Evolutionary conservation across 768 basidiomycete species (phyloP).

Genomic region (Gyrodon lividus): DNA sequence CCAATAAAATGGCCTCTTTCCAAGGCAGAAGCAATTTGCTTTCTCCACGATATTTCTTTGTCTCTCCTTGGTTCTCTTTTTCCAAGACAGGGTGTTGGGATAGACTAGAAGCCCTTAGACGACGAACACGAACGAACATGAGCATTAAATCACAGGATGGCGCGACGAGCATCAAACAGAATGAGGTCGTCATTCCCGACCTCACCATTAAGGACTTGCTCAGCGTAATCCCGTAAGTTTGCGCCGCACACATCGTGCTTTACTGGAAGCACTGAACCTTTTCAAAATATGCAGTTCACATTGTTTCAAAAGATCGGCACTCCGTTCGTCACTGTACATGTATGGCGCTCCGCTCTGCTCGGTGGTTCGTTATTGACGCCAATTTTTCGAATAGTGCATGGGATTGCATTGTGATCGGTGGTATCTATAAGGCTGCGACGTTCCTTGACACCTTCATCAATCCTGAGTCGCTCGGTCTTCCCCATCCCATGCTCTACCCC

Average conservation of each 20-base stretch:
- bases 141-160: conserved; percentile 10
- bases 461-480: conserved; percentile 52
- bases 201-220: conserved; percentile 86
- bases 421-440: conserved; percentile 64
- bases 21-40: not conserved
- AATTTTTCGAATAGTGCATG: conserved; percentile 49
- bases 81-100: not conserved
- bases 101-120: conserved; percentile 8
- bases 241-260: conserved; percentile 3
- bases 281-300: conserved; percentile 61
- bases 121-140: conserved; percentile 21
- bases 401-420: conserved; percentile 71
- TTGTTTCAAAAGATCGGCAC: conserved; percentile 88
- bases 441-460: conserved; percentile 64
- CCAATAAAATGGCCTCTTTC: conserved; percentile 28
- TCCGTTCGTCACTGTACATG: conserved; percentile 79
- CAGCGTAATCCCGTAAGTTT: conserved; percentile 74
- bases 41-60: not conserved
- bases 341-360: conserved; percentile 33
- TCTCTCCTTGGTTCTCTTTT: conserved; percentile 1
- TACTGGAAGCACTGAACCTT: not conserved
- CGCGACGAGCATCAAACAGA: conserved; percentile 48
- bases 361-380: conserved; percentile 12
- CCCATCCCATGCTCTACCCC: conserved; percentile 60
- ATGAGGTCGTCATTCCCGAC: conserved; percentile 70